phyloP scores from a whole-genome alignment of 2,329 filamentous ascomycete genomes.

The Fusarium sp. region DNA sequence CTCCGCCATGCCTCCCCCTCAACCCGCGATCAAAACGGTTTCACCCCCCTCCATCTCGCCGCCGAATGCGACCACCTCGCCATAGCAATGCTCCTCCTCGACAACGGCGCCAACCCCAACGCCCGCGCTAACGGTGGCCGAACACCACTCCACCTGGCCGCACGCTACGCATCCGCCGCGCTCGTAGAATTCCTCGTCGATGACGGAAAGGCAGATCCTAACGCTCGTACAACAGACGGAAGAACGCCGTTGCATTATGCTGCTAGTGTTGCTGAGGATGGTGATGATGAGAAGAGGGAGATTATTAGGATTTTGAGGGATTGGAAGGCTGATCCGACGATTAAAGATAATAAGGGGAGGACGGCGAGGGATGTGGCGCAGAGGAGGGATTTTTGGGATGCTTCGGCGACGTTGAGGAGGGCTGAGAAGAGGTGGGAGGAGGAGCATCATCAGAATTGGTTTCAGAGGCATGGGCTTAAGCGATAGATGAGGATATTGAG shows the following conservation, averaged over 20 bases:
- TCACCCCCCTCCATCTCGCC: constrained; percentile 50
- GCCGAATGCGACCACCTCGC: constrained; percentile 50
- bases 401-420: constrained; percentile 49
- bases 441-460: constrained; percentile 47
- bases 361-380: constrained; percentile 51
- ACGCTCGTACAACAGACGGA: constrained; percentile 48
- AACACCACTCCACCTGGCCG: constrained; percentile 50
- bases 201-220: constrained; percentile 47
- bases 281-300: constrained; percentile 50
- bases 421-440: constrained; percentile 53
- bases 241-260: constrained; percentile 52
- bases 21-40: constrained; percentile 47
- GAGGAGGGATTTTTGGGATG: constrained; percentile 51
- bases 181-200: constrained; percentile 51
- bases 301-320: constrained; percentile 49
- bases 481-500: background rate
- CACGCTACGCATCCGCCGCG: constrained; percentile 47
- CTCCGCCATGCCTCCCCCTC: constrained; percentile 42
- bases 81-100: constrained; percentile 51
- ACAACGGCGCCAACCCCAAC: constrained; percentile 45
- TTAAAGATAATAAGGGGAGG: constrained; percentile 45
- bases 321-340: constrained; percentile 48
- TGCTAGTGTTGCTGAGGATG: constrained; percentile 48
- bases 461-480: constrained; percentile 47
- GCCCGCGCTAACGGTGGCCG: constrained; percentile 49